Percentiles rank a stretch among this genome's conserved stretches.
These are phyloP conservation scores for Rhododendron griersonianum DNA, from an alignment of 148 eudicot species.

Conservation along the genomic window DNA sequence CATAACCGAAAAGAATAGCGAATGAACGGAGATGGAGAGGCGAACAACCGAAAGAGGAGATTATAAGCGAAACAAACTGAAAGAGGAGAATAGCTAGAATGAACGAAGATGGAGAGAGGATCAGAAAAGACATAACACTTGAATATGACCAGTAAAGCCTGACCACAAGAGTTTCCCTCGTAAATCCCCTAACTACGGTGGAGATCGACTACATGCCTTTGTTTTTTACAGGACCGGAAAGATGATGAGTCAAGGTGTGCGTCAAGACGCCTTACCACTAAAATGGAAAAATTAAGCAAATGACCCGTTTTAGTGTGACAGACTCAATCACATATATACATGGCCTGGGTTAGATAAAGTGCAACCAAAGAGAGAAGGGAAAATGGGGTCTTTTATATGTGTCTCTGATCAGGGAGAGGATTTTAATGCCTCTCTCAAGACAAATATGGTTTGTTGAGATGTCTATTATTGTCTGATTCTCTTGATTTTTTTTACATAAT, in stretches of 20 bases:
- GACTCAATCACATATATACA: neutral
- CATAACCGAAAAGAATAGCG: neutral
- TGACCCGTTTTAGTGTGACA: neutral
- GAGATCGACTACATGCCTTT: neutral
- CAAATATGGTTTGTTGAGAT: neutral
- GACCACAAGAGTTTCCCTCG: neutral
- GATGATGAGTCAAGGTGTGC: neutral
- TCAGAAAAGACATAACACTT: neutral
- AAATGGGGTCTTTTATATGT: neutral
- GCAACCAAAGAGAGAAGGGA: neutral
- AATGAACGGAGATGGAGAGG: neutral
- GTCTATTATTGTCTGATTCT: neutral
- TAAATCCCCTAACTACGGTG: neutral
- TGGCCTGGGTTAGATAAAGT: no score
- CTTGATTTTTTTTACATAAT: neutral
- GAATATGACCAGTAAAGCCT: neutral
- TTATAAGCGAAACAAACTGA: neutral
- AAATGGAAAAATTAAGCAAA: neutral
- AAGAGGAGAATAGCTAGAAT: neutral
- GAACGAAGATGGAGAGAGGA: neutral
- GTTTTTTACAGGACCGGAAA: neutral
- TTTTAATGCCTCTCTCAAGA: neutral
- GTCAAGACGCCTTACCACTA: neutral
- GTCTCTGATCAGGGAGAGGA: neutral
- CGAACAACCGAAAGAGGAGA: neutral